A percentile compares a stretch with the other conserved stretches of the same genome.
These are phyloP conservation scores for Silene coronaria DNA, from an alignment of 179 eudicot genomes.

Conservation along the genomic window DNA sequence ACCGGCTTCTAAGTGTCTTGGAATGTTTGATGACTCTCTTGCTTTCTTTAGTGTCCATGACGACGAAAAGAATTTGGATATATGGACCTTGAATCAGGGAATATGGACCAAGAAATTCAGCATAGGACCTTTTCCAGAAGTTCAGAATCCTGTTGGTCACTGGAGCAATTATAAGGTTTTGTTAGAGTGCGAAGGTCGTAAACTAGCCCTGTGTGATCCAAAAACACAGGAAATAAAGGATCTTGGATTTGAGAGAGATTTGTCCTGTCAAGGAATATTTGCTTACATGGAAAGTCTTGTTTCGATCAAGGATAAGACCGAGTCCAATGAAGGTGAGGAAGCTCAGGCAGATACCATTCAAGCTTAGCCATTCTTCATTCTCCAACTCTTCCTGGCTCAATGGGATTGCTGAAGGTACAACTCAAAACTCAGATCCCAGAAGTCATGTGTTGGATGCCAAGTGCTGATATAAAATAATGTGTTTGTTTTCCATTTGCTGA, in stretches of 20 bases:
- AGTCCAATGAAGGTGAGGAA: background rate
- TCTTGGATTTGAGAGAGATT: slow-evolving; percentile 3
- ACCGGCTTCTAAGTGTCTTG: slow-evolving; percentile 13
- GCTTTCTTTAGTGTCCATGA: slow-evolving; percentile 17
- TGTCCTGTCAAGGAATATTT: slow-evolving; percentile 11
- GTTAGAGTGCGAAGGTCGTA: background rate
- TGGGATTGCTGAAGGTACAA: background rate
- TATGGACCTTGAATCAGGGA: slow-evolving; percentile 17
- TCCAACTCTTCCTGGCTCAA: background rate
- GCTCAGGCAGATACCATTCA: background rate
- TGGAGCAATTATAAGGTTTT: slow-evolving; percentile 17
- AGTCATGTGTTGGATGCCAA: too few species aligned
- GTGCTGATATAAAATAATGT: too few species aligned
- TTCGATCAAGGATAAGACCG: slow-evolving; percentile 4
- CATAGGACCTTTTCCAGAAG: slow-evolving; percentile 3
- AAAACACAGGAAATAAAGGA: slow-evolving; percentile 16
- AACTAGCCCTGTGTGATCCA: slow-evolving; percentile 12
- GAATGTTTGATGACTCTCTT: slow-evolving; percentile 8
- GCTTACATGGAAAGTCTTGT: slow-evolving; percentile 22
- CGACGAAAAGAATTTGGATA: slow-evolving; percentile 4
- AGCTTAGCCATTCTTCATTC: background rate
- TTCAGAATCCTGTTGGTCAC: slow-evolving; percentile 8
- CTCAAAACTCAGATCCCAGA: too few species aligned
- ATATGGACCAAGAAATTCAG: slow-evolving; percentile 18
- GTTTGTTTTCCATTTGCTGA: too few species aligned